A percentile compares a stretch with the other conserved stretches of the same genome.
Evolutionary conservation across 495 filamentous ascomycete genomes (phyloP).

Genomic region (Hypomontagnella submonticulosa): DNA sequence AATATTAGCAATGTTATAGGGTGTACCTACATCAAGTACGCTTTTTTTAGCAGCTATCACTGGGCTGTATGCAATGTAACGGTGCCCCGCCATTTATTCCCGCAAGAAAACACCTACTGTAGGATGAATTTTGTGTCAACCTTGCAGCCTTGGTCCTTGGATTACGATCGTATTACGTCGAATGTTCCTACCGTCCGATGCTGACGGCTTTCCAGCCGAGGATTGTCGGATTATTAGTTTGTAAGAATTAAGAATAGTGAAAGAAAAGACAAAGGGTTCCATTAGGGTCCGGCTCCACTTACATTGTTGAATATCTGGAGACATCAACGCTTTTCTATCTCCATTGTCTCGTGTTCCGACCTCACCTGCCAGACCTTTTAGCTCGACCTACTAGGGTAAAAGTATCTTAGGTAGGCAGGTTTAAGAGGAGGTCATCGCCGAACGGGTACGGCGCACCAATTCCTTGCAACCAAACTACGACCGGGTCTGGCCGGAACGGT

Average conservation of each 20-base stretch:
- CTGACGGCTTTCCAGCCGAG: constrained; percentile 16
- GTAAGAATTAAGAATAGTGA: constrained; percentile 2
- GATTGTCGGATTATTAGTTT: neutral
- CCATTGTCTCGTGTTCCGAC: constrained; percentile 5
- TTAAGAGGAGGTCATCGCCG: constrained; percentile 1
- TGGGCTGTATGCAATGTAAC: constrained; percentile 17
- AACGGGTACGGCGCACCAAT: constrained; percentile 2
- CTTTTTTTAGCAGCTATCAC: too few species aligned
- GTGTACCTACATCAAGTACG: neutral
- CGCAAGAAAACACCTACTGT: neutral
- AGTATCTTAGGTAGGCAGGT: neutral
- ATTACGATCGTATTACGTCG: constrained; percentile 38
- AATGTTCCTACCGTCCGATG: constrained; percentile 31
- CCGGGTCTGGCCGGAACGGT: constrained; percentile 31
- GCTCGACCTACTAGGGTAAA: neutral
- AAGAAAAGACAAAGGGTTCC: constrained; percentile 17
- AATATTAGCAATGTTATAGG: too few species aligned
- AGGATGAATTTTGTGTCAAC: constrained; percentile 5
- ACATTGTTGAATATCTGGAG: constrained; percentile 4
- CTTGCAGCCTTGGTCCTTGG: too few species aligned
- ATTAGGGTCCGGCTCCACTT: neutral
- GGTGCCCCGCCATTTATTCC: constrained; percentile 23
- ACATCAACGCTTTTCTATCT: neutral
- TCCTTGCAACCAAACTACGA: constrained; percentile 13
- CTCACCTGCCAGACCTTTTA: constrained; percentile 6